A percentile compares a stretch with the other conserved stretches of the same genome.
These are phyloP conservation scores for Globisporangium recalcitrans DNA, from an alignment of 352 stramenopile genomes.

Conservation along the genomic window DNA sequence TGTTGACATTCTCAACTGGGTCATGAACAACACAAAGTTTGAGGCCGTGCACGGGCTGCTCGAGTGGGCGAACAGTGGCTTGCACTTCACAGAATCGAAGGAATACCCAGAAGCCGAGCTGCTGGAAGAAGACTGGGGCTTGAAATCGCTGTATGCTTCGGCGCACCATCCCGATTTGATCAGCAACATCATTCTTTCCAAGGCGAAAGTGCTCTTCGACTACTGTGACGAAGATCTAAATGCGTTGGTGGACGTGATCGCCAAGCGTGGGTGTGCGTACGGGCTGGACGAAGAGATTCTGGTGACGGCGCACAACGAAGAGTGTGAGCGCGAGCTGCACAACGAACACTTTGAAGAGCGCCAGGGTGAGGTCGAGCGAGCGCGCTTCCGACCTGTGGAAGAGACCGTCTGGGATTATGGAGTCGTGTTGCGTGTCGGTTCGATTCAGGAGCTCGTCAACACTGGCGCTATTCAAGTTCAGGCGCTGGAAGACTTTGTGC, in stretches of 20 bases:
- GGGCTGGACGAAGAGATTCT: constrained; percentile 37
- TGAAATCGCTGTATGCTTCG: constrained; percentile 34
- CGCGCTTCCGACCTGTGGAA: constrained; percentile 6
- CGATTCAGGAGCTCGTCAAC: neutral
- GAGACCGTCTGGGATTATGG: constrained; percentile 27
- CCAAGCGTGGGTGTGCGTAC: constrained; percentile 14
- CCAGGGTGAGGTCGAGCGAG: constrained; percentile 19
- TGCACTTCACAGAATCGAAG: constrained; percentile 55
- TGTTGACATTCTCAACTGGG: constrained; percentile 71
- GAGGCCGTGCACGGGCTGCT: constrained; percentile 57
- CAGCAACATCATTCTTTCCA: constrained; percentile 28
- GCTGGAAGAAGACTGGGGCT: constrained; percentile 46
- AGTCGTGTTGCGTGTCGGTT: constrained; percentile 10
- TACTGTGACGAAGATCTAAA: constrained; percentile 4
- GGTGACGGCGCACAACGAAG: constrained; percentile 32
- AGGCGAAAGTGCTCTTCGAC: constrained; percentile 2
- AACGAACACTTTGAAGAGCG: constrained; percentile 43
- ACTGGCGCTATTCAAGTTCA: neutral
- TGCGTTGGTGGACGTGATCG: constrained; percentile 19
- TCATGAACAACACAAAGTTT: constrained; percentile 80
- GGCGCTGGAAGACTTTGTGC: constrained; percentile 4
- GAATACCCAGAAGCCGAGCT: constrained; percentile 21
- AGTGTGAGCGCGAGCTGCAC: constrained; percentile 60
- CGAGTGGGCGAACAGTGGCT: constrained; percentile 73
- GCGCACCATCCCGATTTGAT: constrained; percentile 26